A percentile compares a stretch with the other conserved stretches of the same genome.
Evolutionary conservation across 495 filamentous ascomycete species (phyloP).

Genomic region (Hypomontagnella submonticulosa): DNA sequence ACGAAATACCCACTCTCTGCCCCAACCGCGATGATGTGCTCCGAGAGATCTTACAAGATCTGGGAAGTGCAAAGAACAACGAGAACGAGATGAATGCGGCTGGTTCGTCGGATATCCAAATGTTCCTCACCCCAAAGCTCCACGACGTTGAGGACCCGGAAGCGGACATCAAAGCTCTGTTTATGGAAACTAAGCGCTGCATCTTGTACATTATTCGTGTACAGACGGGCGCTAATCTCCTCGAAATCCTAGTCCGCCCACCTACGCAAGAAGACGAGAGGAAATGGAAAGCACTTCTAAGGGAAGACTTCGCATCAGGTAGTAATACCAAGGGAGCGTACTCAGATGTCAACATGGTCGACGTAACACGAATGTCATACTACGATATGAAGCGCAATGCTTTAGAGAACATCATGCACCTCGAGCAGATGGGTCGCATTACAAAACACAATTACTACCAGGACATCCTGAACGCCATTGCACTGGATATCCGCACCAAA

Average conservation of each 20-base stretch:
- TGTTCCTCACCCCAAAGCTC: constrained; percentile 91
- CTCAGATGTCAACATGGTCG: constrained; percentile 88
- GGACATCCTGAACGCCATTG: constrained; percentile 95
- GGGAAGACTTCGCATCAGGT: constrained; percentile 79
- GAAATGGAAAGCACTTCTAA: constrained; percentile 83
- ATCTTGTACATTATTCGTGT: constrained; percentile 98
- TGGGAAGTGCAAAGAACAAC: constrained; percentile 94
- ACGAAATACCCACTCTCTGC: constrained; percentile 79
- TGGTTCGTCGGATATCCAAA: constrained; percentile 87
- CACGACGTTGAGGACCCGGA: constrained; percentile 94
- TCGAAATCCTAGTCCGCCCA: constrained; percentile 94
- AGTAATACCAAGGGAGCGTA: constrained; percentile 83
- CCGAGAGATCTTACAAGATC: constrained; percentile 88
- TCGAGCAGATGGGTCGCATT: constrained; percentile 87
- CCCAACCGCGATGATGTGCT: constrained; percentile 86
- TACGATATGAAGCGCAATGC: constrained; percentile 90
- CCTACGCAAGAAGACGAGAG: constrained; percentile 88
- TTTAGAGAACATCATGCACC: constrained; percentile 89
- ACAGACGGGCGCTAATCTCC: constrained; percentile 88
- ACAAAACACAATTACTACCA: constrained; percentile 94
- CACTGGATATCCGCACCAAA: constrained; percentile 95
- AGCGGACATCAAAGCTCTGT: constrained; percentile 87
- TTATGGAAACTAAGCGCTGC: constrained; percentile 98
- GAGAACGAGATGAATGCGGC: constrained; percentile 91
- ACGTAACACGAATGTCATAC: constrained; percentile 91